These are phyloP conservation scores for Lepiota subincarnata DNA, from an alignment of 768 basidiomycete species.

Conservation along the genomic window DNA sequence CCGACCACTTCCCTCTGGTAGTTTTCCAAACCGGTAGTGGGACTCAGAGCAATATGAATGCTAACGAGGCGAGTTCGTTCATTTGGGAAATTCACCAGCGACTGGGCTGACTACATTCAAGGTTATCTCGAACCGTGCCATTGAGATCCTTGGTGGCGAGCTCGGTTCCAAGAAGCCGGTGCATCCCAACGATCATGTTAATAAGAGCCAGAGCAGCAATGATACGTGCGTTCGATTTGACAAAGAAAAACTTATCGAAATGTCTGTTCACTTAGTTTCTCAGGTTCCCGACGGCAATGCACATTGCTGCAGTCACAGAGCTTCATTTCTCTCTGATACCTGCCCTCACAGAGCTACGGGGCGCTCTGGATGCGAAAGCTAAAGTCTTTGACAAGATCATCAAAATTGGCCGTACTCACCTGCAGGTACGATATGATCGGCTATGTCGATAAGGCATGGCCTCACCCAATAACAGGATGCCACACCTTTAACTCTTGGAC, in stretches of 20 bases:
- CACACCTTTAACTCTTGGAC: conserved; percentile 94
- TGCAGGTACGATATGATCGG: conserved; percentile 50
- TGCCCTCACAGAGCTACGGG: conserved; percentile 77
- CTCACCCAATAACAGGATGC: conserved; percentile 63
- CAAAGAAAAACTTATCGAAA: background rate
- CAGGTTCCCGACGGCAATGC: conserved; percentile 99
- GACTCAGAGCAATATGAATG: conserved; percentile 99
- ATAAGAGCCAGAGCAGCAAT: conserved; percentile 98
- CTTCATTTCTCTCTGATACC: conserved; percentile 77
- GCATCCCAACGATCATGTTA: conserved; percentile 99
- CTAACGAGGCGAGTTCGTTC: conserved; percentile 68
- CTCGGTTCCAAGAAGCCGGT: conserved; percentile 96
- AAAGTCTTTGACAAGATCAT: conserved; percentile 87
- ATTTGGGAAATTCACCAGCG: background rate
- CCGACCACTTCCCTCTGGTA: conserved; percentile 95
- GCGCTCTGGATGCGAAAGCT: conserved; percentile 80
- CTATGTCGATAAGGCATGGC: background rate
- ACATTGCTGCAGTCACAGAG: conserved; percentile 92
- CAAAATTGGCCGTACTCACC: conserved; percentile 97
- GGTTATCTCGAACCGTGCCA: conserved; percentile 98
- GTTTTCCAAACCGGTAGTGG: conserved; percentile 99
- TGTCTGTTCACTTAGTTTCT: background rate
- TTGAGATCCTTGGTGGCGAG: conserved; percentile 92
- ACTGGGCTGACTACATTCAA: conserved; percentile 22
- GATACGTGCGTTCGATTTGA: conserved; percentile 68